Conservation (phyloP, 2,329 filamentous ascomycete genomes). For the Scedosporium dehoogii region DNA sequence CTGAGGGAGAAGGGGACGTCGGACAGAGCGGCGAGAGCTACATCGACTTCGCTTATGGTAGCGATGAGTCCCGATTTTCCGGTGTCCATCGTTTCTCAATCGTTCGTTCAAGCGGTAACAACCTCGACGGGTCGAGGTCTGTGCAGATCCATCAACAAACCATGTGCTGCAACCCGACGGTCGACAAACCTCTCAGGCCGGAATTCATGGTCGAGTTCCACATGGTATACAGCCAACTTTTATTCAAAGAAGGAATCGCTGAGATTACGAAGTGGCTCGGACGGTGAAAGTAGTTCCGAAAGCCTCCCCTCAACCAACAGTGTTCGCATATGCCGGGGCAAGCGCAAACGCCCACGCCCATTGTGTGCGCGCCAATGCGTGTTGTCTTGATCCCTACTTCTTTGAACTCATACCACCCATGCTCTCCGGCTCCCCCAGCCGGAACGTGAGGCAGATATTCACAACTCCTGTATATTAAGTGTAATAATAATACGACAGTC, state of each 20-base stretch:
- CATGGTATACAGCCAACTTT: conserved; percentile 14
- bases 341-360: not conserved
- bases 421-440: too few species aligned
- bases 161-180: conserved; percentile 17
- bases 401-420: too few species aligned
- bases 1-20: not conserved
- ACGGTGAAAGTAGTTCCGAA: not conserved
- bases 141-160: conserved; percentile 13
- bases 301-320: too few species aligned
- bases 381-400: too few species aligned
- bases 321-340: too few species aligned
- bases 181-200: conserved; percentile 11
- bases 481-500: too few species aligned
- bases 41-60: conserved; percentile 20
- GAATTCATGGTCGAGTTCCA: conserved; percentile 15
- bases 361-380: too few species aligned
- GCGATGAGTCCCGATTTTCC: conserved; percentile 14
- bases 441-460: too few species aligned
- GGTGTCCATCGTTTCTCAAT: conserved; percentile 21
- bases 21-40: conserved; percentile 12
- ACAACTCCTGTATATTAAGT: too few species aligned
- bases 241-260: conserved; percentile 17
- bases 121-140: not conserved
- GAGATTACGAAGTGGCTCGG: conserved; percentile 9
- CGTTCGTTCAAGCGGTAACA: conserved; percentile 8